phyloP scores from a whole-genome alignment of 2,329 filamentous ascomycete species.

The Pezicula neosporulosa region DNA sequence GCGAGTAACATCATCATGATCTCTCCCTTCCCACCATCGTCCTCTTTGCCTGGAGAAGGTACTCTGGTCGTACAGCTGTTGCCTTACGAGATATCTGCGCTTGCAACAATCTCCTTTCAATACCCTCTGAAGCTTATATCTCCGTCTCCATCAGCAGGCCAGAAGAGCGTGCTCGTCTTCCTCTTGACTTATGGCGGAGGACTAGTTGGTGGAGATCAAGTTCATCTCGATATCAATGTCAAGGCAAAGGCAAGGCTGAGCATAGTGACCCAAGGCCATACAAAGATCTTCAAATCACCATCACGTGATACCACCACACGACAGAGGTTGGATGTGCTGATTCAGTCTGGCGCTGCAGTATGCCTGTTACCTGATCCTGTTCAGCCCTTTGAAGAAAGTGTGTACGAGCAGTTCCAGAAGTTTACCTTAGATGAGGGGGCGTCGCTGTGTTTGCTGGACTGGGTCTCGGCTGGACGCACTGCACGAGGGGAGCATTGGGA shows the following conservation, averaged over 20 bases:
- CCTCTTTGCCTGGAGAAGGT: constrained; percentile 74
- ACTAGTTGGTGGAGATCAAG: constrained; percentile 80
- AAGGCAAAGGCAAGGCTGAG: constrained; percentile 62
- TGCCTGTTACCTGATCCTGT: constrained; percentile 85
- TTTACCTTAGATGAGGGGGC: constrained; percentile 59
- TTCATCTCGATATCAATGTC: constrained; percentile 68
- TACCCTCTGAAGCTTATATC: constrained; percentile 94
- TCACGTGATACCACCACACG: constrained; percentile 51
- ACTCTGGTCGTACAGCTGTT: constrained; percentile 70
- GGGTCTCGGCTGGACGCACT: constrained; percentile 85
- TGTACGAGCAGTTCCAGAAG: constrained; percentile 79
- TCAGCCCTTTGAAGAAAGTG: constrained; percentile 81
- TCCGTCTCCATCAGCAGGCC: constrained; percentile 61
- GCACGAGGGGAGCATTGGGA: constrained; percentile 90
- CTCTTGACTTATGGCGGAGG: constrained; percentile 93
- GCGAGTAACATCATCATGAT: constrained; percentile 10
- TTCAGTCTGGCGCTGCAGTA: constrained; percentile 50
- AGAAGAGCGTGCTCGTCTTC: constrained; percentile 75
- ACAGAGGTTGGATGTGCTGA: constrained; percentile 50
- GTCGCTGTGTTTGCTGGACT: constrained; percentile 82
- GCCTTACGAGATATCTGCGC: constrained; percentile 66
- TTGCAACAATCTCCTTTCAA: constrained; percentile 78
- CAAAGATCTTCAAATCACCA: constrained; percentile 88
- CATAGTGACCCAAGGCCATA: constrained; percentile 73
- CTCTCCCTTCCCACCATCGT: constrained; percentile 53